Evolutionary conservation across 169 alveolate species (phyloP), one percentile per base, ranked within the genome.

Genomic region (Plasmodium relictum): DNA sequence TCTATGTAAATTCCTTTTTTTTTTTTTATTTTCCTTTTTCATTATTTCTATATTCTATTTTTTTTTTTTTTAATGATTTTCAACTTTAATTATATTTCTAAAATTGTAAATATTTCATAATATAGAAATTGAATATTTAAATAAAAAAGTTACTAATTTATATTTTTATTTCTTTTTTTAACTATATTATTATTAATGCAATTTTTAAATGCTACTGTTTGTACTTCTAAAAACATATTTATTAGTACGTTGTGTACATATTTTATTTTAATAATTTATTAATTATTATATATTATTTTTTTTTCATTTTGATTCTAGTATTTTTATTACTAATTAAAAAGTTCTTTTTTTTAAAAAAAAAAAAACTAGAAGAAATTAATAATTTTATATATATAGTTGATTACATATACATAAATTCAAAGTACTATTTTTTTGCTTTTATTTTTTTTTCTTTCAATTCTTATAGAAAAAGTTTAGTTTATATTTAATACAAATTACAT

Each of bases 221-320:
- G 70, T 24, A 61, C 70, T 18, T 24, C 70, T 61, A 61, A 18
- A 61, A 31, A 18, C 6, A 37, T 61, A 44, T 22, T 61, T 24
- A 61, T 22, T 18, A 8, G 16, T 26, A 24, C 24, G 70, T 61
- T 61, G n/a, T 61, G 70, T 61, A 61, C 70, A 37, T 24, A 20
- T 61, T 61, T 61, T 18, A 9, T 18, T 2, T 24, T 31, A 16
- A 5, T 20, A 6, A 59, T 8, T 20, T 22, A 59, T 59, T 61
- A 61, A 14, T 61, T 22, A 18, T 18, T 22, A 8, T 61, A 10
- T 61, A 20, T 61, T 14, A 18, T 61, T 48, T 48, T 48, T 26
- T 61, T 61, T 61, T 61, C 14, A 61, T 61, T 22, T 22, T 61
- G 14, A 61, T 61, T 61, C 14, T 61, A 18, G 16, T 61, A 18